These are phyloP conservation scores for Phytophthora foliorum DNA, from an alignment of 352 stramenopile genomes.

Conservation along the genomic window DNA sequence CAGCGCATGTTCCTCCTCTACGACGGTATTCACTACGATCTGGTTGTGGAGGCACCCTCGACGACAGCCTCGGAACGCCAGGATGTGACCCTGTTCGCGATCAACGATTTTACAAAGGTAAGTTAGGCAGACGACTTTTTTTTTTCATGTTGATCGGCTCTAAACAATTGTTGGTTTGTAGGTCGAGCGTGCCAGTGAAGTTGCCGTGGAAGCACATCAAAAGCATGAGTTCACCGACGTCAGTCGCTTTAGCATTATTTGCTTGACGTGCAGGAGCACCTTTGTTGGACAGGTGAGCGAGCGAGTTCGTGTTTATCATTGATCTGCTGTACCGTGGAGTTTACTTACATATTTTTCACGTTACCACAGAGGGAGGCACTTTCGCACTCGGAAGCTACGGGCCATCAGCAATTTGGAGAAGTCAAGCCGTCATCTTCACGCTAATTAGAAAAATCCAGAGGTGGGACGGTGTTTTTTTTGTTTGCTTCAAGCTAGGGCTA, in stretches of 20 bases:
- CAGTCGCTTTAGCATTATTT: constrained; percentile 78
- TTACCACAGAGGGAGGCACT: constrained; percentile 59
- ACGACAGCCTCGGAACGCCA: constrained; percentile 55
- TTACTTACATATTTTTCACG: constrained; percentile 14
- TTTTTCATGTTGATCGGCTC: neutral
- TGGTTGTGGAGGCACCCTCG: constrained; percentile 73
- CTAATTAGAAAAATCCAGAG: constrained; percentile 14
- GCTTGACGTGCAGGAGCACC: constrained; percentile 66
- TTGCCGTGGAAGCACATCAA: constrained; percentile 86
- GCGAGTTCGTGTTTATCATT: neutral
- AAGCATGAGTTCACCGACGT: constrained; percentile 88
- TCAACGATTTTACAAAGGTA: constrained; percentile 90
- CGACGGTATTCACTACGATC: constrained; percentile 89
- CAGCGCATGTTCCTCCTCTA: constrained; percentile 90
- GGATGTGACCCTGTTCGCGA: constrained; percentile 76
- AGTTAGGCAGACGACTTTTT: neutral
- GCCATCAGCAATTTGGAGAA: constrained; percentile 85
- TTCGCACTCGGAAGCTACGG: constrained; percentile 65
- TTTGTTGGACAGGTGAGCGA: constrained; percentile 71
- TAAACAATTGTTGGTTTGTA: constrained; percentile 20
- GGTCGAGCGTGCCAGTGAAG: constrained; percentile 82
- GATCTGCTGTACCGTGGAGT: neutral
- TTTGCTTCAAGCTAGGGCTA: neutral
- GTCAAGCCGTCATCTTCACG: constrained; percentile 39
- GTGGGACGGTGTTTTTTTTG: neutral